Evolutionary conservation across 345 rosid species (phyloP), one percentile per base, ranked within the genome.

Genomic region (Raphanus raphanistrum): DNA sequence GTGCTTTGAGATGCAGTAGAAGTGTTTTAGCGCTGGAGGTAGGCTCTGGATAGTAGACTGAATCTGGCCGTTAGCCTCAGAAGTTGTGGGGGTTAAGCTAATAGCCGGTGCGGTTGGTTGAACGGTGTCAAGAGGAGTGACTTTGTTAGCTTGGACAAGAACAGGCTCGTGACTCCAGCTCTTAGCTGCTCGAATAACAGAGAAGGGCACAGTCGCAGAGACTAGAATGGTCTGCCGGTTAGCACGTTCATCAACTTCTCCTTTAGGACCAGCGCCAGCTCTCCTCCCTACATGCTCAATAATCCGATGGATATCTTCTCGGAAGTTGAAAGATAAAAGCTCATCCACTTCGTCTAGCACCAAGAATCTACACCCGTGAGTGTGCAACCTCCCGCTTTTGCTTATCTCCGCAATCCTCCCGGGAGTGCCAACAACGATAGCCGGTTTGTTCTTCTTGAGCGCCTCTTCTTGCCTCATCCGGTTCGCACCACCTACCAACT

Each of bases 401-500:
- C 99, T 92, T 65, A 95, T 92, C 84, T 91, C 96, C 5, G 98
- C 94, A 70, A 92, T 88, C 72, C 98, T 86, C 16, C 99, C 98
- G 9, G 99, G 99, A 15, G 97, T 92, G 64, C 97, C 99, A 8
- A 92, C 97, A 65, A 95, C 88, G 70, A 95, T 95, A 16, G 87
- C 83, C 0, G 97, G 99, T 71, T 95, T 92, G 68, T 92, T 92
- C 82, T 95, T 95, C 90, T 87, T 92, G 9, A 95, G 90, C 16
- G 93, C 96, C 80, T 95, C 99, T 84, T 95, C 98, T 86, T 95
- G 99, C 84, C 99, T 86, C 77, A 89, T 86, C 71, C 90, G 87
- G 79, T 94, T 94, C 0, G 97, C 98, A 76, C 98, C 98, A 63
- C 97, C 98, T 6, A 95, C 98, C 78, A 92, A 90, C 76, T 95